Evolutionary conservation across 495 filamentous ascomycete species (phyloP).

Genomic region (Aspergillus biplanus): DNA sequence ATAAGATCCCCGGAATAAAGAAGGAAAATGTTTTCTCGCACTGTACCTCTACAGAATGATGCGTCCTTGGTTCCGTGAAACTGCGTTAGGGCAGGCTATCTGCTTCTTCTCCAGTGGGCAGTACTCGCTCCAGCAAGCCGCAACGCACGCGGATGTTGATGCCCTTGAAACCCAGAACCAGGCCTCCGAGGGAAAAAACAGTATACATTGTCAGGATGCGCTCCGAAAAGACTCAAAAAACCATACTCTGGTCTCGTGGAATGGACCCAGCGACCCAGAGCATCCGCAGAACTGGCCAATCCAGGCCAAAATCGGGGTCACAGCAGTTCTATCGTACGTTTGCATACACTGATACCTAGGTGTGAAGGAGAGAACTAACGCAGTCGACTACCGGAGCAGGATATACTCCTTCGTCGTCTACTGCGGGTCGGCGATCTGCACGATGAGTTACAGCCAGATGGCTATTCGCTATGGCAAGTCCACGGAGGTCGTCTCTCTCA

Average conservation of each 20-base stretch:
- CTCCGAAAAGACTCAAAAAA: background rate
- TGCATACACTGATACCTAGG: conserved; percentile 26
- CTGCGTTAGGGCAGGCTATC: background rate
- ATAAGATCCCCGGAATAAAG: no score
- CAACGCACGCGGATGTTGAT: background rate
- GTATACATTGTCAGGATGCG: background rate
- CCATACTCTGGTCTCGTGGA: conserved; percentile 58
- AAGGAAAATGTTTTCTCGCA: no score
- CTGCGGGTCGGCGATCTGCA: conserved; percentile 40
- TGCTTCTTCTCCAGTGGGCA: background rate
- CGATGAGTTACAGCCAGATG: conserved; percentile 29
- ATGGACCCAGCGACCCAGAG: conserved; percentile 53
- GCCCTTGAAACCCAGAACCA: background rate
- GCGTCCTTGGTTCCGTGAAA: background rate
- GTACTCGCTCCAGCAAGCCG: background rate
- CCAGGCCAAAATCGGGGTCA: conserved; percentile 23
- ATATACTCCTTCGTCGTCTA: conserved; percentile 44
- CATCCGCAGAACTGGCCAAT: conserved; percentile 61
- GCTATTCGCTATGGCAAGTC: conserved; percentile 47
- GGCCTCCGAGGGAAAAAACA: background rate
- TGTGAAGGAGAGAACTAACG: background rate
- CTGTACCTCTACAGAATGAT: no score
- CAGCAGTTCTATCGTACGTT: conserved; percentile 26
- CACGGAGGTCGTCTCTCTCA: conserved; percentile 43
- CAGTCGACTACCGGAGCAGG: background rate